Percentiles rank a stretch among this genome's conserved stretches.
phyloP scores from a whole-genome alignment of 1,284 basidiomycete genomes.

The Rhodotorula sp. region DNA sequence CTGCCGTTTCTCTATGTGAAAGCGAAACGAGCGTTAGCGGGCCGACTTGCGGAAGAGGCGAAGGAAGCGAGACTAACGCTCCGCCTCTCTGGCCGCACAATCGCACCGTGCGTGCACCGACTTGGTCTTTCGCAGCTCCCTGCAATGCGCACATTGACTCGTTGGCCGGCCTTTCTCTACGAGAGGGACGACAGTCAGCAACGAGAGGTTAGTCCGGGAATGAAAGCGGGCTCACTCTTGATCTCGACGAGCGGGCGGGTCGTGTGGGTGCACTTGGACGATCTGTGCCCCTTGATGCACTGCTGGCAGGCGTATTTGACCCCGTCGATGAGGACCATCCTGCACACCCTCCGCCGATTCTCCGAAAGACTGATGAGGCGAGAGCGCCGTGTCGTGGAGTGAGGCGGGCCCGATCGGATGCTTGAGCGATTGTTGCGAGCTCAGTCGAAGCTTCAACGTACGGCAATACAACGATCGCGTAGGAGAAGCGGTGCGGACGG shows the following conservation, averaged over 20 bases:
- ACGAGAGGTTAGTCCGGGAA: background rate
- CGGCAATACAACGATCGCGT: too few relatives aligned
- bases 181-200: background rate
- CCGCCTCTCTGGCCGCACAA: slow-evolving; percentile 19
- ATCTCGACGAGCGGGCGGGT: slow-evolving; percentile 33
- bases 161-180: slow-evolving; percentile 40
- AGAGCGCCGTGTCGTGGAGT: too few relatives aligned
- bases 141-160: slow-evolving; percentile 37
- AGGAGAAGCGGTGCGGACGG: background rate
- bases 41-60: background rate
- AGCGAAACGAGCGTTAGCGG: background rate
- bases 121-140: slow-evolving; percentile 31
- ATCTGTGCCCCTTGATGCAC: slow-evolving; percentile 39
- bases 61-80: slow-evolving; percentile 14
- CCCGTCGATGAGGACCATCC: slow-evolving; percentile 25
- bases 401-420: too few relatives aligned
- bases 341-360: too few relatives aligned
- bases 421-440: too few relatives aligned
- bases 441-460: too few relatives aligned
- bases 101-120: slow-evolving; percentile 35
- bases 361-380: too few relatives aligned
- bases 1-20: slow-evolving; percentile 1
- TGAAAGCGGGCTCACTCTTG: slow-evolving; percentile 28
- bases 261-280: slow-evolving; percentile 38
- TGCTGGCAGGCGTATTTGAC: slow-evolving; percentile 38